Conservation (phyloP, 2,329 filamentous ascomycete species). For the Lachnellula cervina region DNA sequence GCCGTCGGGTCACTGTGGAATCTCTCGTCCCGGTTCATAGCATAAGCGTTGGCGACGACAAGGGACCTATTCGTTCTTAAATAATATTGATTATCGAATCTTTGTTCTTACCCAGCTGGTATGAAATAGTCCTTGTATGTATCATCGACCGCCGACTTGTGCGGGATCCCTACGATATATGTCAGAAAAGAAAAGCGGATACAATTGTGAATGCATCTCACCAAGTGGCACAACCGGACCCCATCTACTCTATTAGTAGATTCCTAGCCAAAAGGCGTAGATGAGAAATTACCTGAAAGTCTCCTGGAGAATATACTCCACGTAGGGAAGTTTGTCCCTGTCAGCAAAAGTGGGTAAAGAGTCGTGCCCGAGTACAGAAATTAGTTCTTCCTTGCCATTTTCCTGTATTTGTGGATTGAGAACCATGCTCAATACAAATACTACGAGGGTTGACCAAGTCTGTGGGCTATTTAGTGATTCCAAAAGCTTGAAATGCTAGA, state of each 20-base stretch:
- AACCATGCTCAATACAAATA: slow-evolving; percentile 39
- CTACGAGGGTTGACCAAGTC: slow-evolving; percentile 31
- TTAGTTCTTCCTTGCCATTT: slow-evolving; percentile 43
- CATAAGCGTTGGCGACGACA: slow-evolving; percentile 44
- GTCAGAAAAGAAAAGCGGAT: neutral
- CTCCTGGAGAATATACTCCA: slow-evolving; percentile 42
- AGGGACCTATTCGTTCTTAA: slow-evolving; percentile 25
- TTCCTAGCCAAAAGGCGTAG: no score
- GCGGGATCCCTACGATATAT: slow-evolving; percentile 41
- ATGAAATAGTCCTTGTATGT: slow-evolving; percentile 51
- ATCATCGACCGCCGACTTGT: slow-evolving; percentile 48
- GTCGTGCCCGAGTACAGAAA: slow-evolving; percentile 40
- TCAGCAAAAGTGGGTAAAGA: slow-evolving; percentile 44
- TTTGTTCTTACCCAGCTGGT: slow-evolving; percentile 40
- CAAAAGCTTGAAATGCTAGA: neutral
- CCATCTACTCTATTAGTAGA: neutral
- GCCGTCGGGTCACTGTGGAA: slow-evolving; percentile 38
- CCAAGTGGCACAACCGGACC: slow-evolving; percentile 1
- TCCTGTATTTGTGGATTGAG: slow-evolving; percentile 39
- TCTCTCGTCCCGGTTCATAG: slow-evolving; percentile 46
- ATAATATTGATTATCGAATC: slow-evolving; percentile 24
- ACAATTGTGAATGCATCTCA: neutral
- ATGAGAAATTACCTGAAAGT: slow-evolving; percentile 32
- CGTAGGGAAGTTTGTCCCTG: slow-evolving; percentile 36
- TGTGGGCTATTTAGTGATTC: slow-evolving; percentile 39